Base-by-base conservation (phyloP, 345 rosid species). In the Jatropha curcas region DNA sequence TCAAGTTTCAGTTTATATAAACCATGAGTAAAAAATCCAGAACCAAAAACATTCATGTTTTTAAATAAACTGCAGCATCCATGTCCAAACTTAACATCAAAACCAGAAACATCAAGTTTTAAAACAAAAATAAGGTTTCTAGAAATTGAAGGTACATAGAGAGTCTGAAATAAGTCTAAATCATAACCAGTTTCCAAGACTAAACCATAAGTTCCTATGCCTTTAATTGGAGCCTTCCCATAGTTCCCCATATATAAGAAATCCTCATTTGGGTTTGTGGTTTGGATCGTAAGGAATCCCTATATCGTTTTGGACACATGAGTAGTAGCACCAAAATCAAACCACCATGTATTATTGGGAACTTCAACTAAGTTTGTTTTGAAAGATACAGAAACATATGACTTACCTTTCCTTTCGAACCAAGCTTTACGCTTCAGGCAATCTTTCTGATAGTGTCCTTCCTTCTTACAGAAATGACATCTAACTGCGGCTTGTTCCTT, bases 331-430 rank as follows among this genome's bases (percentile, higher is more conserved):
- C n/a, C n/a, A n/a, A n/a, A n/a, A n/a, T n/a, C n/a, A n/a, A n/a
- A n/a, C n/a, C n/a, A n/a, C n/a, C 59, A 67, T 48, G 35, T 46
- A 67, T 46, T 46, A 48, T 25, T 46, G 50, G 71, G 37, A 45
- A 52, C 60, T 46, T 67, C 35, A 13, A 25, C 14, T 46, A 67
- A 48, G 16, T 48, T 67, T 25, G 60, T 48, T 67, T 67, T 14
- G 59, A 67, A 67, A 51, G 41, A 24, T 67, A 67, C 71, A 33
- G 4, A 34, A 20, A 6, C 50, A 63, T 4, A 2, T 34, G 22
- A n/a, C 2, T 63, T 63, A 41, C 11, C 67, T 33, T 33, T 34
- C 34, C 10, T 61, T 27, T 2, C 33, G 17, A 61, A 61, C 65
- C 41, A 37, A 37, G 41, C 41, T 37, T 33, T 63, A 33, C 50